Percentiles rank a stretch among this genome's conserved stretches.
phyloP scores from a whole-genome alignment of 495 filamentous ascomycete genomes.

The Podospora fimiseda region DNA sequence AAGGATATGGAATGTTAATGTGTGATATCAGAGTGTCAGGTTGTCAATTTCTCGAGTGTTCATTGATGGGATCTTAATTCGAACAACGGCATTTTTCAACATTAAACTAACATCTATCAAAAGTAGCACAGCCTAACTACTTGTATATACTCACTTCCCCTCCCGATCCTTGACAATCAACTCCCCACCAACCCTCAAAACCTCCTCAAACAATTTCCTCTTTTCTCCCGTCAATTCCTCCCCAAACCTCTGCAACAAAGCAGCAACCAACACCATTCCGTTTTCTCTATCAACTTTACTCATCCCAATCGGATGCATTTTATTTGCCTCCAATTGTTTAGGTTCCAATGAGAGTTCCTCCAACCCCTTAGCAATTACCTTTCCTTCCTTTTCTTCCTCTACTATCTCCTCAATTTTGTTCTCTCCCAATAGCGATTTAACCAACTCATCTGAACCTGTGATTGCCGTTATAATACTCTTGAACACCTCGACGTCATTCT shows the following conservation, averaged over 20 bases:
- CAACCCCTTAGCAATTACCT: conserved; percentile 7
- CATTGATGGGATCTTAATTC: too few relatives aligned
- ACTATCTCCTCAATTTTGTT: not conserved
- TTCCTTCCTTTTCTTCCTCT: conserved; percentile 3
- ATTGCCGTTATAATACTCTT: conserved; percentile 45
- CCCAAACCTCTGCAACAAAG: conserved; percentile 47
- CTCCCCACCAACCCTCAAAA: conserved; percentile 32
- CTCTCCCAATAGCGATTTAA: not conserved
- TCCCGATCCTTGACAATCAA: conserved; percentile 24
- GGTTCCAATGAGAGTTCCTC: conserved; percentile 27
- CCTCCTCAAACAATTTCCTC: conserved; percentile 27
- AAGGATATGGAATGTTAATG: conserved; percentile 1
- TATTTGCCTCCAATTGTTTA: conserved; percentile 26
- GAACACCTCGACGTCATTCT: conserved; percentile 38
- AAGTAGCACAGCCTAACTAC: too few relatives aligned
- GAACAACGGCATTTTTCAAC: too few relatives aligned
- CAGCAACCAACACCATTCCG: conserved; percentile 53
- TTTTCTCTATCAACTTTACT: conserved; percentile 55
- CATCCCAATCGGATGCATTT: conserved; percentile 25
- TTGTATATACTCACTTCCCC: too few relatives aligned
- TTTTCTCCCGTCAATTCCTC: conserved; percentile 30
- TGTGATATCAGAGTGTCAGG: conserved; percentile 8
- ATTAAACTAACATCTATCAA: too few relatives aligned
- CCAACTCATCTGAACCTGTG: conserved; percentile 22
- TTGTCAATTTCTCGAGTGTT: not conserved